A percentile compares a stretch with the other conserved stretches of the same genome.
phyloP scores from a whole-genome alignment of 176 grass and related monocot genomes.

The Aegilops bicornis region DNA sequence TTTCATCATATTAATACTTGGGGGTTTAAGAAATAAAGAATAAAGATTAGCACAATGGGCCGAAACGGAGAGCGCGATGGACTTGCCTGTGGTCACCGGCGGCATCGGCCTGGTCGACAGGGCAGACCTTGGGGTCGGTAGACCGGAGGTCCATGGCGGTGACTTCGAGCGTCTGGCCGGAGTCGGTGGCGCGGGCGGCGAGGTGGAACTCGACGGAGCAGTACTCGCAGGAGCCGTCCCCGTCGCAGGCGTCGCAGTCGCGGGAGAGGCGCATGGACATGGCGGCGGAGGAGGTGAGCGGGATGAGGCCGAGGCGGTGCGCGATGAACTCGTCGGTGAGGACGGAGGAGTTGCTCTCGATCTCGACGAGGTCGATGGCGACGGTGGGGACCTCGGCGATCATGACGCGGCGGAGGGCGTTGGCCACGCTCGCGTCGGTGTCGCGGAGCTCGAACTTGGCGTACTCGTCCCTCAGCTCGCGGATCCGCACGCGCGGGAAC shows the following conservation, averaged over 20 bases:
- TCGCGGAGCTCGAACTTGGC: slow-evolving; percentile 90
- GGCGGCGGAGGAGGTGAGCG: slow-evolving; percentile 75
- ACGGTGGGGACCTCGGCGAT: slow-evolving; percentile 92
- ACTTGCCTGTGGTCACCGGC: slow-evolving; percentile 49
- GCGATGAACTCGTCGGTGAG: slow-evolving; percentile 99
- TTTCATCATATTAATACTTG: neutral
- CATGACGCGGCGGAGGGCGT: slow-evolving; percentile 93
- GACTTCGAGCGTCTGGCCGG: slow-evolving; percentile 88
- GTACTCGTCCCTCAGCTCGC: slow-evolving; percentile 75
- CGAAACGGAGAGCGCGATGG: neutral
- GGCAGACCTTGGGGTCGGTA: slow-evolving; percentile 58
- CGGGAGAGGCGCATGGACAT: slow-evolving; percentile 97
- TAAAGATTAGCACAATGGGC: neutral
- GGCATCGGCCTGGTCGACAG: slow-evolving; percentile 39
- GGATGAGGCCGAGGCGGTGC: slow-evolving; percentile 91
- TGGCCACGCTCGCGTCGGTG: slow-evolving; percentile 89
- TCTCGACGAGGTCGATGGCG: slow-evolving; percentile 94
- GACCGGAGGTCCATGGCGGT: slow-evolving; percentile 71
- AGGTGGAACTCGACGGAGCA: slow-evolving; percentile 95
- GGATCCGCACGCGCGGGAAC: slow-evolving; percentile 74
- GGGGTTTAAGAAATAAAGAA: neutral
- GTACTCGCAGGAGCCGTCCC: slow-evolving; percentile 83
- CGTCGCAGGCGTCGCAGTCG: slow-evolving; percentile 92
- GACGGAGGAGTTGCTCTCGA: slow-evolving; percentile 86
- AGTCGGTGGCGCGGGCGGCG: slow-evolving; percentile 61